These are phyloP conservation scores for Monosporascus sp. DNA, from an alignment of 2,329 filamentous ascomycete species.

Conservation along the genomic window DNA sequence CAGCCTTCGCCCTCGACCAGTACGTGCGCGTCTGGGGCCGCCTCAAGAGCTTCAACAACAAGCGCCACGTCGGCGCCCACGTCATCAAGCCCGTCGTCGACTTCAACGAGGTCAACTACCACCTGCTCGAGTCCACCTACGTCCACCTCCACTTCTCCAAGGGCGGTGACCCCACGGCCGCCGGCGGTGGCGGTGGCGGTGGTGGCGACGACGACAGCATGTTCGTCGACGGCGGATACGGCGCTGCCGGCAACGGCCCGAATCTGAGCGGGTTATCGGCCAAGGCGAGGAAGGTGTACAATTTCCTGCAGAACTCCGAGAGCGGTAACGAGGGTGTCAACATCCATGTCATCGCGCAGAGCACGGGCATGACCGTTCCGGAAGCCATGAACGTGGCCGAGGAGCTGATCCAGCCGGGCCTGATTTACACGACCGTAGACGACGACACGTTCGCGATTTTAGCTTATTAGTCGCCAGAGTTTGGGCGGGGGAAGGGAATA, in stretches of 20 bases:
- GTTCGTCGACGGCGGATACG: conserved; percentile 50
- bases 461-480: conserved; percentile 41
- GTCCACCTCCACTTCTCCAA: conserved; percentile 81
- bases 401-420: conserved; percentile 67
- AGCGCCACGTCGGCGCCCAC: conserved; percentile 74
- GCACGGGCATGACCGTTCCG: conserved; percentile 58
- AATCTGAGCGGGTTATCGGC: conserved; percentile 47
- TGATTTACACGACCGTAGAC: conserved; percentile 88
- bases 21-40: conserved; percentile 85
- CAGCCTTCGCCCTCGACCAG: conserved; percentile 63
- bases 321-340: conserved; percentile 81
- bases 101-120: conserved; percentile 90
- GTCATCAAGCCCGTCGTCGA: conserved; percentile 75
- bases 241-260: conserved; percentile 31
- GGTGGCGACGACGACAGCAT: conserved; percentile 43
- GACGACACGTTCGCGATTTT: conserved; percentile 88
- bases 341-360: conserved; percentile 67
- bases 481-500: not conserved
- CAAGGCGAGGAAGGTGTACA: conserved; percentile 65
- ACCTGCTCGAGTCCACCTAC: conserved; percentile 83
- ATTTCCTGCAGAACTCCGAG: conserved; percentile 59
- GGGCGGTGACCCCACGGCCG: conserved; percentile 46
- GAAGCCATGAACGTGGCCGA: conserved; percentile 77
- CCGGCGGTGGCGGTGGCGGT: conserved; percentile 30
- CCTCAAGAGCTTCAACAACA: conserved; percentile 78